Evolutionary conservation across 495 filamentous ascomycete species (phyloP).

Genomic region (Choiromyces venosus): DNA sequence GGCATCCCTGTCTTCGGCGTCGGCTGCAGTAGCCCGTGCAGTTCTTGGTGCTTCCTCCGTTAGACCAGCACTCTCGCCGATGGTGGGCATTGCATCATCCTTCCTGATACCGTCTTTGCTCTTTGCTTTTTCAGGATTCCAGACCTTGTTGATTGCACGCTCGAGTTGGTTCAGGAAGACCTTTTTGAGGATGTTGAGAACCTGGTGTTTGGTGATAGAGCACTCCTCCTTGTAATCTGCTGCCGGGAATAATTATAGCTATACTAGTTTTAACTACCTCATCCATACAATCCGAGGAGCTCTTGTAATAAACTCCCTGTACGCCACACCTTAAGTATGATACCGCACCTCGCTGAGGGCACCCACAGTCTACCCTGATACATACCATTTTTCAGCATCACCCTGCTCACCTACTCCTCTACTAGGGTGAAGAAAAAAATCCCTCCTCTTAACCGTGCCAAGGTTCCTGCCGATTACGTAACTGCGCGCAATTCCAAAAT

Average conservation of each 20-base stretch:
- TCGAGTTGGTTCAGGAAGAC: constrained; percentile 69
- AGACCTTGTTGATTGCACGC: constrained; percentile 61
- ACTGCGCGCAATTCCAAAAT: no score
- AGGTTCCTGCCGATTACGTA: no score
- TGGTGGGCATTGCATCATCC: constrained; percentile 66
- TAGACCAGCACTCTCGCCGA: constrained; percentile 69
- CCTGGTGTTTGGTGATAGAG: constrained; percentile 69
- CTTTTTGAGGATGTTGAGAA: constrained; percentile 69
- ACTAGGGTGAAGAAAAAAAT: no score
- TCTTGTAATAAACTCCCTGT: no score
- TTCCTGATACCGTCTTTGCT: constrained; percentile 55
- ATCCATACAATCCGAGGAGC: no score
- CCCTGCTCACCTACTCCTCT: no score
- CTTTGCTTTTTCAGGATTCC: constrained; percentile 66
- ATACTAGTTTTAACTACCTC: no score
- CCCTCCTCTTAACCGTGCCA: no score
- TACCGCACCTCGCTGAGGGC: no score
- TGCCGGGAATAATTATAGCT: constrained; percentile 75
- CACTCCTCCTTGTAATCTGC: constrained; percentile 80
- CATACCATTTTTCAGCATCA: no score
- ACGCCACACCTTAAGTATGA: no score
- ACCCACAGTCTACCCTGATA: no score
- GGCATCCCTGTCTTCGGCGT: constrained; percentile 60
- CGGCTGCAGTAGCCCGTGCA: constrained; percentile 48
- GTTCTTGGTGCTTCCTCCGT: constrained; percentile 48